Evolutionary conservation across 2,329 filamentous ascomycete species (phyloP), one percentile per base, ranked within the genome.

Genomic region (Xylariaceae sp.): DNA sequence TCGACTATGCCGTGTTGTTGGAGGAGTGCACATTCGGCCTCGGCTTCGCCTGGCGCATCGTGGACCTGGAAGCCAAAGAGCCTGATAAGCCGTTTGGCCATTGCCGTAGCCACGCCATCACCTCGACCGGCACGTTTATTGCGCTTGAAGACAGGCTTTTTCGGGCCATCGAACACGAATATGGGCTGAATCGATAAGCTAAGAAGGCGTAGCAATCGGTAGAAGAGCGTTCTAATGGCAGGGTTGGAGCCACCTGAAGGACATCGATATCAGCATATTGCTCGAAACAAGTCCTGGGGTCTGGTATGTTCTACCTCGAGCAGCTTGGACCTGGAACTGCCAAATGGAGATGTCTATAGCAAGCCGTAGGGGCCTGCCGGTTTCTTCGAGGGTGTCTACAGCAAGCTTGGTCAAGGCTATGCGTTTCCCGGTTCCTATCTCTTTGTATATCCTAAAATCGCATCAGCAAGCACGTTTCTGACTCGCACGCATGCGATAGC

Each of bases 271-370:
- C 30, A 46, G 24, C 39, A 19, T n/a, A 32, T 31, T 31, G 18
- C n/a, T 1, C 22, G 2, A 8, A 22, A 9, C n/a, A 16, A 32
- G 22, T 6, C 22, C 6, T 26, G 6, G 22, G 22, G 6, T 8
- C 15, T n/a, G 17, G 2, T 19, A 15, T 37, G 19, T 7, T 36
- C 41, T 50, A 52, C 53, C 89, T 68, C 82, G 81, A 15, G 87
- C 87, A 12, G 88, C 84, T 59, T 95, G 89, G 11, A 84, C 84
- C 59, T 98, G 93, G 59, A 95, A 97, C 34, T 95, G 85, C 93
- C 93, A 98, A 59, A 98, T 97, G 3, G 89, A 89, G 53, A 95
- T 86, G 61, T 98, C 93, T 50, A 98, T 86, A 30, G 93, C 93
- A 35, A 98, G 74, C 31, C 90, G 84, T 31, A 97, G 71, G 0